Evolutionary conservation across 202 grass and related monocot genomes (phyloP), one percentile per base, ranked within the genome.

Genomic region (Bolboschoenoplectus hybrid): DNA sequence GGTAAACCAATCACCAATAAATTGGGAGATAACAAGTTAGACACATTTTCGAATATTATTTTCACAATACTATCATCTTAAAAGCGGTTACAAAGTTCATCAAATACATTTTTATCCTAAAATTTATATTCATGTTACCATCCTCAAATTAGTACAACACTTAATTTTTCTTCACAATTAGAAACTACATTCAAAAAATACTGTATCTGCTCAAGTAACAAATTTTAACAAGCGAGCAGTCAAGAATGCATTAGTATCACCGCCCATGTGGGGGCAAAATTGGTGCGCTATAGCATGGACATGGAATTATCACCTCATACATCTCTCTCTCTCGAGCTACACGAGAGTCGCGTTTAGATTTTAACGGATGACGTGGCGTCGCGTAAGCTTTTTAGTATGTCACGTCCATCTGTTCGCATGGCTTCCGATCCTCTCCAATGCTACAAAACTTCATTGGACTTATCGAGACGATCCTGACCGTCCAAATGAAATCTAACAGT

Each of bases 321-420:
- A 35, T 67, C 10, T 11, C 17, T 47, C 68, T 46, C 40, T 72
- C 13, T 26, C 26, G 26, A 26, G 68, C 41, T 46, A 16, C 67
- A n/a, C 52, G 49, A 78, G 34, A 39, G 75, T 78, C 34, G 74
- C 74, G 74, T 78, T 56, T 38, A 53, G 74, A 38, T 55, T 39
- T 35, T 17, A n/a, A 3, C 26, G 12, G 6, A 40, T 57, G 74
- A 78, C 35, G 74, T 57, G 74, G 74, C 51, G 5, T 77, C 32
- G 50, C 74, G 50, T 55, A 77, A 61, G 57, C 57, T 0, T 26
- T 26, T 26, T 26, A 26, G 26, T 26, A 26, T 26, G 6, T 69
- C 38, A 43, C 36, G 66, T 69, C 6, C 13, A n/a, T 44, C 5
- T n/a, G 20, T 77, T 53, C 9, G 1, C 8, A 1, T 2, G 2